These are phyloP conservation scores for Penicillium sp. DNA, from an alignment of 2,329 filamentous ascomycete species.

Conservation along the genomic window DNA sequence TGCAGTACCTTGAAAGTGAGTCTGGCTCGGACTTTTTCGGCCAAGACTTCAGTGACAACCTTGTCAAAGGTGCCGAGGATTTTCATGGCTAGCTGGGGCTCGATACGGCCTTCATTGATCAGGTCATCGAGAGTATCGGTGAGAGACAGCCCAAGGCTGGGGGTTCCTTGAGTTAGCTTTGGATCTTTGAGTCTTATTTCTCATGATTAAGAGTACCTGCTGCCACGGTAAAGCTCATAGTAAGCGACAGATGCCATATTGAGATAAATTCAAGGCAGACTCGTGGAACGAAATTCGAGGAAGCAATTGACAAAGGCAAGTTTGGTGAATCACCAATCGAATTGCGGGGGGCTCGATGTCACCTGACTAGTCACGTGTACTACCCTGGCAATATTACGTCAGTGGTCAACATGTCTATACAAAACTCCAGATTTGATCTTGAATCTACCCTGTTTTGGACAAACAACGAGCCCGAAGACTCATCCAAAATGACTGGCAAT, in stretches of 20 bases:
- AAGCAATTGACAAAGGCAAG: slow-evolving; percentile 16
- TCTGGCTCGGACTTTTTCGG: slow-evolving; percentile 86
- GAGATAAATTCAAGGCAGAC: slow-evolving; percentile 2
- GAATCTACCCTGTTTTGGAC: background rate
- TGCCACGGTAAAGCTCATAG: slow-evolving; percentile 97
- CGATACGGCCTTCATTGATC: slow-evolving; percentile 90
- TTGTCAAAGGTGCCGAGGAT: slow-evolving; percentile 94
- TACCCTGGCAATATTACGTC: slow-evolving; percentile 1
- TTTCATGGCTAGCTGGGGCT: slow-evolving; percentile 98
- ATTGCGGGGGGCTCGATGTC: slow-evolving; percentile 2
- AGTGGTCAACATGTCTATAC: background rate
- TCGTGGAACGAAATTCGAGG: slow-evolving; percentile 8
- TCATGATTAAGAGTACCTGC: slow-evolving; percentile 64
- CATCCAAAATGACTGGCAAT: background rate
- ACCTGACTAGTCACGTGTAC: slow-evolving; percentile 6
- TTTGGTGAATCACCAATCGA: slow-evolving; percentile 8
- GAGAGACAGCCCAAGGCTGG: slow-evolving; percentile 84
- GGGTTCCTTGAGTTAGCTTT: slow-evolving; percentile 18
- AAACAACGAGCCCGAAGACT: no score
- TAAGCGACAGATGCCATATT: slow-evolving; percentile 54
- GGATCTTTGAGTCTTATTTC: background rate
- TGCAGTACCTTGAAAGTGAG: slow-evolving; percentile 83
- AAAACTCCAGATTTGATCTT: background rate
- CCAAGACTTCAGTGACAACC: slow-evolving; percentile 82
- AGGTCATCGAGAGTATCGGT: slow-evolving; percentile 97